These are phyloP conservation scores for Fonsecaea erecta DNA, from an alignment of 2,329 filamentous ascomycete genomes.

Conservation along the genomic window DNA sequence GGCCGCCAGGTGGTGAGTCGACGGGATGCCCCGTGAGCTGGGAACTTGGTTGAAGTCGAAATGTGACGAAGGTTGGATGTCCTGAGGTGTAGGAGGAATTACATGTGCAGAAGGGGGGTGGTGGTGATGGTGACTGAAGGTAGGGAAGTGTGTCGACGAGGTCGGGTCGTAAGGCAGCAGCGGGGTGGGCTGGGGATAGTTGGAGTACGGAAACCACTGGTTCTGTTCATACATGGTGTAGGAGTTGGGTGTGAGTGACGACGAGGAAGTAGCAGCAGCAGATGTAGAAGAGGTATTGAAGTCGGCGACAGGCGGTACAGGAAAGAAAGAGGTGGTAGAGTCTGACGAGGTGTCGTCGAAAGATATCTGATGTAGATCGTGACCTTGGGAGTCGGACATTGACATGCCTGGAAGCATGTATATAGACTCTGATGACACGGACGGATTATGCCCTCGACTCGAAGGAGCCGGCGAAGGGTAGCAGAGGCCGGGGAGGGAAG, in stretches of 20 bases:
- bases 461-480: slow-evolving; percentile 38
- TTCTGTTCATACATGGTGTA: slow-evolving; percentile 35
- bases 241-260: slow-evolving; percentile 14
- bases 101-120: slow-evolving; percentile 30
- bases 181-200: slow-evolving; percentile 27
- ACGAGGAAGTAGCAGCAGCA: slow-evolving; percentile 9
- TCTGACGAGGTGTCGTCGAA: slow-evolving; percentile 31
- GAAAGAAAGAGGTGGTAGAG: slow-evolving; percentile 31
- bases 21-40: slow-evolving; percentile 19
- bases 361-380: slow-evolving; percentile 30
- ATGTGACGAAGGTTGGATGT: slow-evolving; percentile 24
- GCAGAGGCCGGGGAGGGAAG: slow-evolving; percentile 30
- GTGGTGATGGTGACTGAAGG: slow-evolving; percentile 10
- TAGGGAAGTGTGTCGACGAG: slow-evolving; percentile 18
- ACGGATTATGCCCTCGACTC: slow-evolving; percentile 30
- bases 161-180: slow-evolving; percentile 32
- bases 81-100: slow-evolving; percentile 37
- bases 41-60: slow-evolving; percentile 35
- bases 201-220: slow-evolving; percentile 33
- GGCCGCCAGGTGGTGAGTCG: slow-evolving; percentile 26
- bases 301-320: slow-evolving; percentile 27
- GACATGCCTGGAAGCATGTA: slow-evolving; percentile 29
- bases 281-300: slow-evolving; percentile 20
- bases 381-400: slow-evolving; percentile 24
- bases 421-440: slow-evolving; percentile 33